Evolutionary conservation across 1,284 basidiomycete species (phyloP), one percentile per base, ranked within the genome.

Genomic region (Fomitopsis betulina): DNA sequence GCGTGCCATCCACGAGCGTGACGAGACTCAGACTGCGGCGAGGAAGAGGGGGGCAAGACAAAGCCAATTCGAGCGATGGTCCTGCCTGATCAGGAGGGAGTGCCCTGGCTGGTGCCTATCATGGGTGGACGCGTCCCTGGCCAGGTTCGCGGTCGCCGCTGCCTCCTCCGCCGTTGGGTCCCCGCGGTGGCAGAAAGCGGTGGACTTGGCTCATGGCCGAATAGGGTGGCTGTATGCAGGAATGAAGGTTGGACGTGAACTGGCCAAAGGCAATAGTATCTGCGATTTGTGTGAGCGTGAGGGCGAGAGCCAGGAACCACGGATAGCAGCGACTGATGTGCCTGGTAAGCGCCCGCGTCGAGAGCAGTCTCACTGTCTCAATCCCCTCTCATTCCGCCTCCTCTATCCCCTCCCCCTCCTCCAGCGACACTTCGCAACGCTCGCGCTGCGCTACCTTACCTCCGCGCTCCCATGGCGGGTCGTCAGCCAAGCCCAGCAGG

Each of bases 261-360:
- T 19, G 19, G 52, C 40, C 19, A 49, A 43, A 17, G 33, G 9
- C n/a, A 52, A 17, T 30, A 27, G 15, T 33, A 51, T 33, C 17
- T n/a, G 15, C 17, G n/a, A 35, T 51, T 35, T 33, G 10, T 40
- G 25, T 57, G 55, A 54, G 56, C 54, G 55, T 49, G 33, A 19
- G 57, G 32, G 54, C 42, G 56, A 53, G 47, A 53, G 58, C 50
- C 54, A 56, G 61, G 54, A 55, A 49, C 56, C 40, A 13, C 50
- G 53, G 49, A 53, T 58, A 65, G 63, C 51, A 65, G 63, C 51
- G 53, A 21, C 39, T 66, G 65, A 66, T 66, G 65, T 66, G 65
- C 65, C 65, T 66, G 65, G 59, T 53, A 51, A 53, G 43, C 45
- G 39, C 25, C 47, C 39, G 5, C 47, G 9, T 54, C 59, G 55